Evolutionary conservation across 2,329 filamentous ascomycete genomes (phyloP), one percentile per base, ranked within the genome.

Genomic region (Venturia oleaginea): DNA sequence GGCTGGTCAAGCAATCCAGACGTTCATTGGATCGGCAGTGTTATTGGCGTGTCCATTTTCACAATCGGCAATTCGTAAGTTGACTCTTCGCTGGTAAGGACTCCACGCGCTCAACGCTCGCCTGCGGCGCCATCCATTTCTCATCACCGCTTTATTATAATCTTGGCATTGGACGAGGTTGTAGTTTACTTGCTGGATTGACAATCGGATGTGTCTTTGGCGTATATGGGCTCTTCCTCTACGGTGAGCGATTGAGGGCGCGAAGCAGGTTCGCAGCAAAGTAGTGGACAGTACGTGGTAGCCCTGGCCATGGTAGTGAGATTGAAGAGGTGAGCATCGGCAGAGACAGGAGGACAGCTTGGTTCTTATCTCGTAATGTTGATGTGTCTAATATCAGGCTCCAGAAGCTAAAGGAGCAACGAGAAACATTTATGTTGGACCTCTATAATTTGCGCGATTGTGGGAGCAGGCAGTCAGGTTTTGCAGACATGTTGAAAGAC

Each of bases 71-170:
- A 80, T 85, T 84, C 69, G 48, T 54, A 54, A 15, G 48, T 54
- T 19, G 11, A 54, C 65, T 67, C 1, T 67, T 67, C 65, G 66
- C 66, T 11, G 64, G 65, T 24, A 67, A 67, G 46, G 66, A 67
- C 59, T 62, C 74, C 59, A 69, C 71, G 0, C 68, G 74, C 13
- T 69, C 65, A 2, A 80, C 83, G 2, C 74, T 88, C 3, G 86
- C 85, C 7, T 84, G 82, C 62, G 84, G 80, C 0, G 82, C 81
- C 32, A 80, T 88, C 57, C 74, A 87, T 24, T 87, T 87, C 68
- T 80, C 82, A 0, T 78, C 81, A 59, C 85, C 86, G 6, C 76
- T 88, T 63, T 88, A 82, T 65, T 72, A 75, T 19, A 84, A 85
- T 68, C 69, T 88, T 5, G 85, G 85, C 17, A 81, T 88, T 34